A percentile compares a stretch with the other conserved stretches of the same genome.
Evolutionary conservation across 139 green algal genomes (phyloP).

Genomic region (Chlorella sorokiniana): DNA sequence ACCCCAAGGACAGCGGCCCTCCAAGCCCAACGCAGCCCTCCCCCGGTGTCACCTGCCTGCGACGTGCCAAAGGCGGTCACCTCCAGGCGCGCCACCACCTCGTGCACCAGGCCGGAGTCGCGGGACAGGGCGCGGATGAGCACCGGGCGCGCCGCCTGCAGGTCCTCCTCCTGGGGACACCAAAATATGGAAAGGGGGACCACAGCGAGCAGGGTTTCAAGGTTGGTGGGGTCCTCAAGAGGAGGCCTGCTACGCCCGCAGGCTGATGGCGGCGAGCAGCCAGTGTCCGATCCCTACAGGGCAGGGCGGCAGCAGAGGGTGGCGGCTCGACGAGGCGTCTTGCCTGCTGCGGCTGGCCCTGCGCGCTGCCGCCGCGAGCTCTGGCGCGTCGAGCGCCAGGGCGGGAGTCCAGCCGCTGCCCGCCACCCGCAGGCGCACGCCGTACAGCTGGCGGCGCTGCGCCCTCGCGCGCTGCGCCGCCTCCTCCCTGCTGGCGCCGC

Average conservation of each 20-base stretch:
- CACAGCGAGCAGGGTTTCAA: no score
- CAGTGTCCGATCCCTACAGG: no score
- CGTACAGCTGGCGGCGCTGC: constrained; percentile 40
- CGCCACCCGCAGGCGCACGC: constrained; percentile 47
- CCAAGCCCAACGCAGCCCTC: not conserved
- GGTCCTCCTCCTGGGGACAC: constrained; percentile 1
- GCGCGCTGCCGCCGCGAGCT: not conserved
- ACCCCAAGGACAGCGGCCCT: constrained; percentile 16
- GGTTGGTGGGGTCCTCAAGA: no score
- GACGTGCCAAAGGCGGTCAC: constrained; percentile 28
- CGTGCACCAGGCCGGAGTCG: constrained; percentile 54
- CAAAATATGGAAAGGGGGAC: not conserved
- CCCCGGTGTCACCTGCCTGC: not conserved
- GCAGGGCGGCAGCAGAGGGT: not conserved
- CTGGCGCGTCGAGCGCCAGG: constrained; percentile 44
- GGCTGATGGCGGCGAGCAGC: no score
- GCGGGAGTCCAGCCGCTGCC: constrained; percentile 55
- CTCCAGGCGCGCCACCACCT: constrained; percentile 63
- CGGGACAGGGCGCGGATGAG: constrained; percentile 45
- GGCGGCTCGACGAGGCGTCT: not conserved
- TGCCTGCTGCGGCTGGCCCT: constrained; percentile 21
- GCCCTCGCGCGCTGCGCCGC: constrained; percentile 4
- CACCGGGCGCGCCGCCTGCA: constrained; percentile 41
- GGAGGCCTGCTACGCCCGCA: no score
- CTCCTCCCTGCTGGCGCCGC: not conserved